Percentiles rank a stretch among this genome's conserved stretches.
Evolutionary conservation across 2,329 filamentous ascomycete genomes (phyloP).

Genomic region (Penicillium sp.): DNA sequence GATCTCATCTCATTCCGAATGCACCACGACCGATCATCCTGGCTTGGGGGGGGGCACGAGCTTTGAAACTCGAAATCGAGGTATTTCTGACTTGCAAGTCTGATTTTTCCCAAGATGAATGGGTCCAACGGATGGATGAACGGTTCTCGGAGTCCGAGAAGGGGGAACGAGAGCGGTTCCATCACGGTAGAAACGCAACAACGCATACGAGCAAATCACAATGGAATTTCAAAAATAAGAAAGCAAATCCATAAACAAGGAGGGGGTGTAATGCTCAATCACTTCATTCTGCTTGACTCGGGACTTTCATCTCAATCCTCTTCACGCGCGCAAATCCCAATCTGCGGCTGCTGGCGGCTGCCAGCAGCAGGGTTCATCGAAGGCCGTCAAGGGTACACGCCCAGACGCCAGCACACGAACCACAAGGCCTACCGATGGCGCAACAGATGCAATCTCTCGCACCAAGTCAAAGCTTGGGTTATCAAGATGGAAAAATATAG

Average conservation of each 20-base stretch:
- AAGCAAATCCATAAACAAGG: conserved; percentile 13
- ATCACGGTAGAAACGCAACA: conserved; percentile 1
- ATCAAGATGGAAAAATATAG: not conserved
- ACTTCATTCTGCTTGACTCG: conserved; percentile 5
- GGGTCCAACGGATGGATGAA: not conserved
- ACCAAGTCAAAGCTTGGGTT: conserved; percentile 23
- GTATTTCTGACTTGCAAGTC: not conserved
- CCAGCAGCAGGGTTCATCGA: not conserved
- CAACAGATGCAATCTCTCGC: conserved; percentile 41
- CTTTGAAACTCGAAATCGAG: not conserved
- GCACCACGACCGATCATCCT: not conserved
- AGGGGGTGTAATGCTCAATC: not conserved
- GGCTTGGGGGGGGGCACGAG: not conserved
- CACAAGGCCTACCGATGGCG: conserved; percentile 40
- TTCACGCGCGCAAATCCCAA: not conserved
- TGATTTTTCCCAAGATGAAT: not conserved
- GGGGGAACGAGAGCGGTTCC: not conserved
- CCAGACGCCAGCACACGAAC: conserved; percentile 33
- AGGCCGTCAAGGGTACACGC: conserved; percentile 3
- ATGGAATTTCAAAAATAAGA: conserved; percentile 4
- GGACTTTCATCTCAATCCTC: not conserved
- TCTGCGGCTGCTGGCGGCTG: conserved; percentile 8
- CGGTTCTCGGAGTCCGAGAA: not conserved
- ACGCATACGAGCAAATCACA: conserved; percentile 15
- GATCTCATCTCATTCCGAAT: conserved; percentile 25